These are phyloP conservation scores for Eucommia ulmoides DNA, from an alignment of 257 asterid genomes.

Conservation along the genomic window DNA sequence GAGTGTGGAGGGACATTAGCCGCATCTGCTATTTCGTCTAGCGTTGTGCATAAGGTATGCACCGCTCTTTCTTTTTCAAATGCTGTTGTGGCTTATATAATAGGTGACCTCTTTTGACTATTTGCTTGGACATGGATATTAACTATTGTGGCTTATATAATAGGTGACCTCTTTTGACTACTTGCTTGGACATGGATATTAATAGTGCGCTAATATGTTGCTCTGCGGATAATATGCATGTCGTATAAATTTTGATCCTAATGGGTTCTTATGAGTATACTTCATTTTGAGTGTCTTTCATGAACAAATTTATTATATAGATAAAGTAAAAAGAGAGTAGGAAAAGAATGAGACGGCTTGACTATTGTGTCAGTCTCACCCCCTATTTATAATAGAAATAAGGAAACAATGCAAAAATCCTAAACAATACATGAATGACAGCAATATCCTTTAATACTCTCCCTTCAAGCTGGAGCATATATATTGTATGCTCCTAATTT, in stretches of 20 bases:
- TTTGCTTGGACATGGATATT: too few relatives aligned
- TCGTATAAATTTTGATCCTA: too few relatives aligned
- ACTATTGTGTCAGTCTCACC: too few relatives aligned
- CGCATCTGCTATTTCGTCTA: slow-evolving; percentile 89
- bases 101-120: background rate
- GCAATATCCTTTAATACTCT: too few relatives aligned
- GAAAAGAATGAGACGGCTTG: too few relatives aligned
- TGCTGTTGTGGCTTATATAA: background rate
- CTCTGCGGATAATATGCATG: too few relatives aligned
- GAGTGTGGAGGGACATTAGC: slow-evolving; percentile 96
- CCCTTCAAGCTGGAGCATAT: too few relatives aligned
- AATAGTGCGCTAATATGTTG: too few relatives aligned
- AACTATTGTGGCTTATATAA: background rate
- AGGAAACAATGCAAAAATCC: background rate
- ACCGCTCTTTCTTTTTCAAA: background rate
- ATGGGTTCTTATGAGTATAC: too few relatives aligned
- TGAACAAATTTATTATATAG: background rate
- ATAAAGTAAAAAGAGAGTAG: background rate
- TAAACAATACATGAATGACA: too few relatives aligned
- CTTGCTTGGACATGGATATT: too few relatives aligned
- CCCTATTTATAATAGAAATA: background rate
- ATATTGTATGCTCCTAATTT: too few relatives aligned
- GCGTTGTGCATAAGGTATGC: slow-evolving; percentile 81
- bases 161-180: background rate
- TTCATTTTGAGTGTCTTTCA: background rate